A percentile compares a stretch with the other conserved stretches of the same genome.
phyloP scores from a whole-genome alignment of 441 rosid genomes.

The Gossypium trilobum region DNA sequence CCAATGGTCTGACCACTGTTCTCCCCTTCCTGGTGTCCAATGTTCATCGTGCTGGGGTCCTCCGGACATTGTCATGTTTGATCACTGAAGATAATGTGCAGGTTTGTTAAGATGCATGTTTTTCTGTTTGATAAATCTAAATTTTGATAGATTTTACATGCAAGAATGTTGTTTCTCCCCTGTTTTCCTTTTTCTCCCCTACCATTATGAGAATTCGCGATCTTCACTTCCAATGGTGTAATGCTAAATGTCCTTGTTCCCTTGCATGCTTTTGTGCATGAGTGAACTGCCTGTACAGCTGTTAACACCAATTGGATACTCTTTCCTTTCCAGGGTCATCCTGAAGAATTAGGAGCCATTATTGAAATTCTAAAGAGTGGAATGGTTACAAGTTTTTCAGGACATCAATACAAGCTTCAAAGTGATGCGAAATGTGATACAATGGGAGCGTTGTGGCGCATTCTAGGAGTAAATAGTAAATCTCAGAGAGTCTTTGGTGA shows the following conservation, averaged over 20 bases:
- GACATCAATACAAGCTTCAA: slow-evolving; percentile 85
- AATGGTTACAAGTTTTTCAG: slow-evolving; percentile 83
- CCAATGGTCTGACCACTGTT: slow-evolving; percentile 76
- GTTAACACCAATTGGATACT: not conserved
- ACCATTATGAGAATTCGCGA: not conserved
- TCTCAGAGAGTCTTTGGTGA: slow-evolving; percentile 96
- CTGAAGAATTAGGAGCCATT: slow-evolving; percentile 84
- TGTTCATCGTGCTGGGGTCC: slow-evolving; percentile 89
- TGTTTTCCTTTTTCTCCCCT: not conserved
- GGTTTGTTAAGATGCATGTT: slow-evolving; percentile 38
- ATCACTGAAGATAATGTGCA: slow-evolving; percentile 81
- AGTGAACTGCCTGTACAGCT: not conserved
- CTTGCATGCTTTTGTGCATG: slow-evolving; percentile 2
- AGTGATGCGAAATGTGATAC: slow-evolving; percentile 94
- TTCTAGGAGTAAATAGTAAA: slow-evolving; percentile 71
- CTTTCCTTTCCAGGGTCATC: slow-evolving; percentile 51
- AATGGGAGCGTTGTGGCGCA: slow-evolving; percentile 98
- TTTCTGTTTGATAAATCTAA: slow-evolving; percentile 8
- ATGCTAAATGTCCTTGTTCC: not conserved
- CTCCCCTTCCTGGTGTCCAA: slow-evolving; percentile 83
- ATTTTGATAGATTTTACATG: slow-evolving; percentile 10
- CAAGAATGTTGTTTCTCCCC: slow-evolving; percentile 3
- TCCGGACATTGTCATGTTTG: slow-evolving; percentile 85
- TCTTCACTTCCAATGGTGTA: not conserved
- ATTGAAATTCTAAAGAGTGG: slow-evolving; percentile 96